Percentiles rank a stretch among this genome's conserved stretches.
These are phyloP conservation scores for Arctium lappa DNA, from an alignment of 129 eudicot genomes.

Conservation along the genomic window DNA sequence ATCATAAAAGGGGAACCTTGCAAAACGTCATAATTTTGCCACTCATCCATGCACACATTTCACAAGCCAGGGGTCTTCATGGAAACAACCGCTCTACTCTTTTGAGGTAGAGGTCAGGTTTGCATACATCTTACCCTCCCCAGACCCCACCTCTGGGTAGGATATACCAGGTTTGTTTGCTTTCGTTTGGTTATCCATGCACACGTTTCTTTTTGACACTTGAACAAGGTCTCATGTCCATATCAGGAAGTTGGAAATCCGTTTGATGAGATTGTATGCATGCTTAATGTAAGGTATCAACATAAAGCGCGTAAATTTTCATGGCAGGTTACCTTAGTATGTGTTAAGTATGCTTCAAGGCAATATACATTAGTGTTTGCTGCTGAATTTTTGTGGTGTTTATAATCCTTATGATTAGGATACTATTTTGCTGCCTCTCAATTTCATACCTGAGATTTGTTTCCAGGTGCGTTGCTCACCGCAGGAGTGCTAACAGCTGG, in stretches of 20 bases:
- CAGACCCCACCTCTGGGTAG: background rate
- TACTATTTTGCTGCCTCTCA: background rate
- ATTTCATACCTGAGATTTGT: background rate
- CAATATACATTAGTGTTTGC: background rate
- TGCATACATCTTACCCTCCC: too few relatives aligned
- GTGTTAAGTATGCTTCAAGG: background rate
- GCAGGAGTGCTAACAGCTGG: slow-evolving; percentile 89
- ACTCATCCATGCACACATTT: too few relatives aligned
- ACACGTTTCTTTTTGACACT: background rate
- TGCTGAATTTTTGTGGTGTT: background rate
- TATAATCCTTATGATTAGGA: background rate
- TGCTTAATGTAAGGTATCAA: background rate
- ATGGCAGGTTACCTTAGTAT: background rate
- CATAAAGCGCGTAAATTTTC: too few relatives aligned
- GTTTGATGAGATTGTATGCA: background rate
- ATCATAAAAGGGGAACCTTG: too few relatives aligned
- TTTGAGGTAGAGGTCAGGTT: too few relatives aligned
- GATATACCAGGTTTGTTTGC: background rate
- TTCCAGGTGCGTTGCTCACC: slow-evolving; percentile 70
- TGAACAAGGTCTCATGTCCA: background rate
- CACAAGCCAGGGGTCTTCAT: too few relatives aligned
- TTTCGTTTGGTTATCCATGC: background rate
- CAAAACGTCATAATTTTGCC: too few relatives aligned
- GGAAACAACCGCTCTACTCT: too few relatives aligned
- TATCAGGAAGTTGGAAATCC: background rate